Evolutionary conservation across 345 rosid genomes (phyloP).

Genomic region (Pseudoturritis turrita): DNA sequence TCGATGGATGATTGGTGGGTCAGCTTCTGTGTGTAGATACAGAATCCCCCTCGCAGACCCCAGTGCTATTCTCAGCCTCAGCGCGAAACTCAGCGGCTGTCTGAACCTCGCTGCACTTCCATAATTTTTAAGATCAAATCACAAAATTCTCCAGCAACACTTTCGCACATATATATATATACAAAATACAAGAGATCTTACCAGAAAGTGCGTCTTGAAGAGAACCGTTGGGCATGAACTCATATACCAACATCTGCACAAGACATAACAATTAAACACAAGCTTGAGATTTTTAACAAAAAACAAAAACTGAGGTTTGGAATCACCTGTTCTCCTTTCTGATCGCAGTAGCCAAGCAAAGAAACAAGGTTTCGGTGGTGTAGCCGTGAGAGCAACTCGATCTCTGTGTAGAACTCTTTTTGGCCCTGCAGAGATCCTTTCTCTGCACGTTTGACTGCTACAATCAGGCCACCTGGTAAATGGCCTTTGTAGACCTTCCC

Average conservation of each 20-base stretch:
- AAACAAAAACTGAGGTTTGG: too few species aligned
- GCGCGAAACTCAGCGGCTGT: constrained; percentile 20
- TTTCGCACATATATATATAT: neutral
- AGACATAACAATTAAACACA: too few species aligned
- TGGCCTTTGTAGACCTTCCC: constrained; percentile 53
- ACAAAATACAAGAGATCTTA: neutral
- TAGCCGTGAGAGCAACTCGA: constrained; percentile 42
- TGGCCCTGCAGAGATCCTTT: constrained; percentile 45
- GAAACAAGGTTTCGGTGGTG: constrained; percentile 63
- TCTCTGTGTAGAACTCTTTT: constrained; percentile 51
- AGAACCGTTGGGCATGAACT: constrained; percentile 53
- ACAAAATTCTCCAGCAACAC: neutral
- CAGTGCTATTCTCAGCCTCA: constrained; percentile 39
- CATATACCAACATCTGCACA: constrained; percentile 56
- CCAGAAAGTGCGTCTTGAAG: constrained; percentile 45
- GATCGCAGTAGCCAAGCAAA: constrained; percentile 49
- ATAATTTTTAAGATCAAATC: neutral
- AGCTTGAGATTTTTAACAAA: too few species aligned
- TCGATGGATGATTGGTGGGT: constrained; percentile 51
- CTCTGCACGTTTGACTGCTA: constrained; percentile 51
- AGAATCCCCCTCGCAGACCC: constrained; percentile 49
- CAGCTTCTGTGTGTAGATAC: constrained; percentile 52
- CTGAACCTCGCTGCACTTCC: constrained; percentile 28
- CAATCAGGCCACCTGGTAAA: constrained; percentile 39
- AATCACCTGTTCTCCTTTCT: constrained; percentile 50